Evolutionary conservation across 176 grass and related monocot genomes (phyloP).

Genomic region (Pharus latifolius): DNA sequence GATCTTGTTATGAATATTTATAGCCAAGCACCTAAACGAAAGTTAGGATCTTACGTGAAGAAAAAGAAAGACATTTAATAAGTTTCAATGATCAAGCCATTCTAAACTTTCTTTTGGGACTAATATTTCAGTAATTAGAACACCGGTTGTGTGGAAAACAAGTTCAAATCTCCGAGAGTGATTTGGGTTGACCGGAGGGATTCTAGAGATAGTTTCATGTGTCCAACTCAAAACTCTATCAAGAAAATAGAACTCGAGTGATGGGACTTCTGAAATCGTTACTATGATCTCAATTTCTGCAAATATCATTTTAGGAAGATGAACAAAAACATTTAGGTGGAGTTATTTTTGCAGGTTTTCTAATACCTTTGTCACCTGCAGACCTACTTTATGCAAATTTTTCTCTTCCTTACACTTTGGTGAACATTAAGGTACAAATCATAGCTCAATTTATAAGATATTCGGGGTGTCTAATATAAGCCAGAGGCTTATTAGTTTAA

Average conservation of each 20-base stretch:
- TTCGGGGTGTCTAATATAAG: too few relatives aligned
- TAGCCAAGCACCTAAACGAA: not conserved
- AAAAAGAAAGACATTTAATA: not conserved
- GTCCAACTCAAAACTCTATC: too few relatives aligned
- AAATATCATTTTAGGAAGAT: not conserved
- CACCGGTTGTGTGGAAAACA: too few relatives aligned
- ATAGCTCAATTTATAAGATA: too few relatives aligned
- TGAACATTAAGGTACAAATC: too few relatives aligned
- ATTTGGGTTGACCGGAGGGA: too few relatives aligned
- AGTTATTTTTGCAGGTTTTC: not conserved
- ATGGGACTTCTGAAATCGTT: not conserved
- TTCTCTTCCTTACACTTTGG: not conserved
- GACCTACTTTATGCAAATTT: too few relatives aligned
- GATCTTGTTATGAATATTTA: not conserved
- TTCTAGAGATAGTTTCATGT: too few relatives aligned
- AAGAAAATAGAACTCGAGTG: not conserved
- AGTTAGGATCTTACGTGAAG: not conserved
- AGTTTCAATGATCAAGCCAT: not conserved
- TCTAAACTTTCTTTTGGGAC: too few relatives aligned
- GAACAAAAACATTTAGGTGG: not conserved
- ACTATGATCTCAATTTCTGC: not conserved
- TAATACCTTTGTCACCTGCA: not conserved
- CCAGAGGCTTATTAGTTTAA: too few relatives aligned
- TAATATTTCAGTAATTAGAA: too few relatives aligned
- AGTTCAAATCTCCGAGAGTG: too few relatives aligned